Conservation (phyloP, 495 filamentous ascomycete species). For the Aspergillus panamensis region DNA sequence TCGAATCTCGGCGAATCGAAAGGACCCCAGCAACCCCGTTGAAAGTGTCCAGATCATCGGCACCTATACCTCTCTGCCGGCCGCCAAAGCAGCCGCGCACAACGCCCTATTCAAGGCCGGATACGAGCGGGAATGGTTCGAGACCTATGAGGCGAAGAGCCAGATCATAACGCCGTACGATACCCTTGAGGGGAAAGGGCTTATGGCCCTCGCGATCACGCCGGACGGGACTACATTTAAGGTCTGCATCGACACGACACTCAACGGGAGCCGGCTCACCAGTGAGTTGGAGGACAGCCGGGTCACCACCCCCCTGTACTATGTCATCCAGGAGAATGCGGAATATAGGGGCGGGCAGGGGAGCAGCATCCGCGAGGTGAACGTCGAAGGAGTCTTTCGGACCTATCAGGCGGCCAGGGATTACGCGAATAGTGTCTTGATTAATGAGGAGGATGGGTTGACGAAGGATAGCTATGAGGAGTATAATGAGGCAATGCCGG, state of each 20-base stretch:
- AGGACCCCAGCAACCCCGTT: constrained; percentile 13
- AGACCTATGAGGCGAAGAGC: constrained; percentile 8
- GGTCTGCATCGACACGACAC: constrained; percentile 19
- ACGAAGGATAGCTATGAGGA: constrained; percentile 17
- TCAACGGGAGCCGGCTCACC: constrained; percentile 6
- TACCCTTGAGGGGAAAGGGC: constrained; percentile 5
- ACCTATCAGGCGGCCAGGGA: constrained; percentile 18
- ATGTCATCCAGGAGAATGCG: constrained; percentile 22
- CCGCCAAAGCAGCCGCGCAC: constrained; percentile 24
- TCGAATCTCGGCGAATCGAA: constrained; percentile 9
- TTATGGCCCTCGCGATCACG: constrained; percentile 15
- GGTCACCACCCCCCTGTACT: constrained; percentile 19
- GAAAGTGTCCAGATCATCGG: constrained; percentile 21
- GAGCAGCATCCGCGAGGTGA: constrained; percentile 12
- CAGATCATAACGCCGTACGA: neutral
- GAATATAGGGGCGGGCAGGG: constrained; percentile 16
- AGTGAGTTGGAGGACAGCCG: constrained; percentile 16
- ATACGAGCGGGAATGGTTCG: constrained; percentile 26
- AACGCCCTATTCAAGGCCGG: constrained; percentile 21
- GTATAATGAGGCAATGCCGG: constrained; percentile 18
- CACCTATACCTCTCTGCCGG: constrained; percentile 19
- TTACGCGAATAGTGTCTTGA: constrained; percentile 16
- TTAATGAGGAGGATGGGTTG: constrained; percentile 14
- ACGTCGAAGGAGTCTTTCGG: constrained; percentile 17
- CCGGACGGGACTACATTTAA: constrained; percentile 21